Evolutionary conservation across 306 rosid species (phyloP).

Genomic region (Trifolium pratense): DNA sequence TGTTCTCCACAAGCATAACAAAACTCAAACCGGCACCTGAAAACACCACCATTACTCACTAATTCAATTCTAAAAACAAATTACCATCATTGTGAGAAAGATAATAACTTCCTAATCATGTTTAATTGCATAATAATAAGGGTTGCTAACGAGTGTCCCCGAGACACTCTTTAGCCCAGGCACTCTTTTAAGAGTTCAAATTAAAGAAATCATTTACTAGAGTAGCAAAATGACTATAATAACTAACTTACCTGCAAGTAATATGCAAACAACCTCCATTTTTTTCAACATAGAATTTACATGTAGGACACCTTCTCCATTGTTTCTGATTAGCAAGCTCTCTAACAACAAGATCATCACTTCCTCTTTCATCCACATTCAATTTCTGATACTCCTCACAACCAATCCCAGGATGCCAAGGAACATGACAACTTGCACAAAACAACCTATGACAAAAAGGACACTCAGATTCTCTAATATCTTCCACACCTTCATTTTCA

Average conservation of each 20-base stretch:
- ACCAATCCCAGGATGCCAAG: slow-evolving; percentile 60
- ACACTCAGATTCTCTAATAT: slow-evolving; percentile 47
- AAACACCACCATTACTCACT: not conserved
- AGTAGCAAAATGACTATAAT: too few species aligned
- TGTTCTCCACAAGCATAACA: not conserved
- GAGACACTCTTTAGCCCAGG: too few species aligned
- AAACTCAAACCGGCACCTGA: not conserved
- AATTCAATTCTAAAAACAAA: not conserved
- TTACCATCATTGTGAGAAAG: not conserved
- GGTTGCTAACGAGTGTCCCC: too few species aligned
- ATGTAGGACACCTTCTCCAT: slow-evolving; percentile 64
- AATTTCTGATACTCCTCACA: slow-evolving; percentile 54
- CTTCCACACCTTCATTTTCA: slow-evolving; percentile 19
- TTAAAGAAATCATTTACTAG: too few species aligned
- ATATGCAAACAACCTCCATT: slow-evolving; percentile 52
- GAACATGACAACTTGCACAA: slow-evolving; percentile 62
- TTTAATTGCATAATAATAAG: not conserved
- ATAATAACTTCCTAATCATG: not conserved
- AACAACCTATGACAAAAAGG: slow-evolving; percentile 65
- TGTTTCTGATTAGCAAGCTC: slow-evolving; percentile 44
- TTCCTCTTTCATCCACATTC: slow-evolving; percentile 46
- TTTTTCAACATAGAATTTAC: slow-evolving; percentile 57
- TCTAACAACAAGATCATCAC: slow-evolving; percentile 51
- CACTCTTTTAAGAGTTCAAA: too few species aligned
- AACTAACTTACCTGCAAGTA: slow-evolving; percentile 57